Percentiles rank a stretch among this genome's conserved stretches.
Evolutionary conservation across 1,284 basidiomycete species (phyloP).

Genomic region (Naganishia liquefaciens): DNA sequence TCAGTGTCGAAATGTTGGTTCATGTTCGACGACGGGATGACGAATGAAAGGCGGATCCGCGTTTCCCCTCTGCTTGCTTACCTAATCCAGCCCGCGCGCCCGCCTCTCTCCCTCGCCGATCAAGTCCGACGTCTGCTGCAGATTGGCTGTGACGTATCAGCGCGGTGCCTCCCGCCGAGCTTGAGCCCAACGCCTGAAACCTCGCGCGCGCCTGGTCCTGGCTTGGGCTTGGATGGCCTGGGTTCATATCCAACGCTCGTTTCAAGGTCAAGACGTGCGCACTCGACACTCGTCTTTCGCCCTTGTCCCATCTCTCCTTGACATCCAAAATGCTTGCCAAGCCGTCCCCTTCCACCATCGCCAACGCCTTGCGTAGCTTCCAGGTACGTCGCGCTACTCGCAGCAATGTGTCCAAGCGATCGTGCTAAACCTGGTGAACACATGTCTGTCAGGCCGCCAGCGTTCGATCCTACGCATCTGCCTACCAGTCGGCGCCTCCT

Average conservation of each 20-base stretch:
- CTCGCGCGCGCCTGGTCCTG: neutral
- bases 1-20: neutral
- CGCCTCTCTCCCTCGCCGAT: neutral
- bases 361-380: slow-evolving; percentile 41
- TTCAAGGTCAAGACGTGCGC: neutral
- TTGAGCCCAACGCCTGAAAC: slow-evolving; percentile 8
- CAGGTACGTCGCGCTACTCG: slow-evolving; percentile 39
- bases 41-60: neutral
- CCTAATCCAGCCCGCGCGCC: no score
- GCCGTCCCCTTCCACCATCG: slow-evolving; percentile 33
- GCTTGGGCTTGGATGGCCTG: no score
- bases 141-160: slow-evolving; percentile 26
- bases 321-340: slow-evolving; percentile 30
- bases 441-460: slow-evolving; percentile 32
- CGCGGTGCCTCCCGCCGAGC: slow-evolving; percentile 4
- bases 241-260: no score
- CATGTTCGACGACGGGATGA: slow-evolving; percentile 17
- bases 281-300: neutral
- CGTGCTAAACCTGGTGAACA: slow-evolving; percentile 3
- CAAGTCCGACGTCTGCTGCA: slow-evolving; percentile 25
- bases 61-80: neutral
- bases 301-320: neutral
- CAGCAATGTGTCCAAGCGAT: neutral
- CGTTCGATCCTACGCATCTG: slow-evolving; percentile 44
- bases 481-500: slow-evolving; percentile 57